Conservation (phyloP, 345 rosid genomes). For the Ricinus communis region DNA sequence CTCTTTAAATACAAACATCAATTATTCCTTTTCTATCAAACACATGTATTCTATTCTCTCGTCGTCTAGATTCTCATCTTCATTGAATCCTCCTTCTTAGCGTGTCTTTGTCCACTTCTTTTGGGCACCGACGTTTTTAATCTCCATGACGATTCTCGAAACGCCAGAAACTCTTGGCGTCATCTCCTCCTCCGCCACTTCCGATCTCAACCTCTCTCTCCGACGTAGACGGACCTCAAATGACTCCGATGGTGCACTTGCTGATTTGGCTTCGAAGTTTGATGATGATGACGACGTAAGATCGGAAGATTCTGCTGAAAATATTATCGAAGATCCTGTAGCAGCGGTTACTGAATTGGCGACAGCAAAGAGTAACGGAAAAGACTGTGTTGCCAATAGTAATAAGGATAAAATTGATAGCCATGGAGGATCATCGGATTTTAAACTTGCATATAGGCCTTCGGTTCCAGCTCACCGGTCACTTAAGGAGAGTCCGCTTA, state of each 20-base stretch:
- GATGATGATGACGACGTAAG: slow-evolving; percentile 12
- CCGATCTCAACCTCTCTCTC: slow-evolving; percentile 45
- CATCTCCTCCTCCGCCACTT: slow-evolving; percentile 20
- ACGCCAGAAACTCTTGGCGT: slow-evolving; percentile 19
- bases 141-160: slow-evolving; percentile 42
- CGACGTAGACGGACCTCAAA: slow-evolving; percentile 38
- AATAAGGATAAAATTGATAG: slow-evolving; percentile 22
- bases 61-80: background rate
- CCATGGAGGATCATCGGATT: slow-evolving; percentile 28
- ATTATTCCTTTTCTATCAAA: too few relatives aligned
- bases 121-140: too few relatives aligned
- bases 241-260: slow-evolving; percentile 10
- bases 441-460: slow-evolving; percentile 57
- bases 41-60: too few relatives aligned
- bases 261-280: slow-evolving; percentile 5
- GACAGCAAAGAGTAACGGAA: background rate
- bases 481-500: slow-evolving; percentile 80
- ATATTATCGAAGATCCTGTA: background rate
- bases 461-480: slow-evolving; percentile 77
- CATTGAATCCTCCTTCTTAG: background rate
- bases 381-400: background rate
- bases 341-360: background rate
- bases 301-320: background rate
- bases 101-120: background rate
- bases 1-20: too few relatives aligned